phyloP scores from a whole-genome alignment of 192 early-diverging fungal species.

The Entophlyctis helioformis region DNA sequence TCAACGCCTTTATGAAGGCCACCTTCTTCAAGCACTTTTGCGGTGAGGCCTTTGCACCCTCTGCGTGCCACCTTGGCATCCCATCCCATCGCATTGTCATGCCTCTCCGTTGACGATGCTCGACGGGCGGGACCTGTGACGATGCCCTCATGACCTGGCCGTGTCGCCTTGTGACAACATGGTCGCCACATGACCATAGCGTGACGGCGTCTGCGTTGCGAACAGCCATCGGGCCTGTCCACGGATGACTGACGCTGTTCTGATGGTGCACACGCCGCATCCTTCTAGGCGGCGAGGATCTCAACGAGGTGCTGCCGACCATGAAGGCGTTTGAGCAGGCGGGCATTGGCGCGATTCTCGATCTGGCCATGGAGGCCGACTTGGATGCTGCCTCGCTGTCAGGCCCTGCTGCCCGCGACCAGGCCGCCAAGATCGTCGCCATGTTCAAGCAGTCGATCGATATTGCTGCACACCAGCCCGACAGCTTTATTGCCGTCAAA shows the following conservation, averaged over 20 bases:
- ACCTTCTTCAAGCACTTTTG: conserved; percentile 91
- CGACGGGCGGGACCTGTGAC: no score
- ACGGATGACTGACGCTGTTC: no score
- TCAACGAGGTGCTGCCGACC: conserved; percentile 68
- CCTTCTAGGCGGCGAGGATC: conserved; percentile 66
- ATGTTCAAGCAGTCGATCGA: conserved; percentile 62
- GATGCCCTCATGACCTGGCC: no score
- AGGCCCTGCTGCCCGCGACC: conserved; percentile 14
- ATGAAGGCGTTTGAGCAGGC: conserved; percentile 52
- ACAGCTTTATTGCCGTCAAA: conserved; percentile 78
- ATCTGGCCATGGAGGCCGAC: conserved; percentile 65
- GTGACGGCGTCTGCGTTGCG: conserved; percentile 1
- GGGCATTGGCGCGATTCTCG: conserved; percentile 76
- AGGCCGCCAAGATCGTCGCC: conserved; percentile 47
- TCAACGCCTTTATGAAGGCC: conserved; percentile 61
- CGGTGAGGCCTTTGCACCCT: no score
- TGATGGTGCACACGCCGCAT: not conserved
- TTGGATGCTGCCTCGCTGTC: conserved; percentile 20
- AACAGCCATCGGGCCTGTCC: no score
- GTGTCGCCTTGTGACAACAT: no score
- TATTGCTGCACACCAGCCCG: conserved; percentile 50
- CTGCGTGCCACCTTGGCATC: no score
- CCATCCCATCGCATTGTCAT: no score
- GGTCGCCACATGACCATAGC: no score
- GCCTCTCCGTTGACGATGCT: no score